Percentiles rank a stretch among this genome's conserved stretches.
Conservation (phyloP, 441 rosid genomes). For the Bocquillonia castaneifolia region DNA sequence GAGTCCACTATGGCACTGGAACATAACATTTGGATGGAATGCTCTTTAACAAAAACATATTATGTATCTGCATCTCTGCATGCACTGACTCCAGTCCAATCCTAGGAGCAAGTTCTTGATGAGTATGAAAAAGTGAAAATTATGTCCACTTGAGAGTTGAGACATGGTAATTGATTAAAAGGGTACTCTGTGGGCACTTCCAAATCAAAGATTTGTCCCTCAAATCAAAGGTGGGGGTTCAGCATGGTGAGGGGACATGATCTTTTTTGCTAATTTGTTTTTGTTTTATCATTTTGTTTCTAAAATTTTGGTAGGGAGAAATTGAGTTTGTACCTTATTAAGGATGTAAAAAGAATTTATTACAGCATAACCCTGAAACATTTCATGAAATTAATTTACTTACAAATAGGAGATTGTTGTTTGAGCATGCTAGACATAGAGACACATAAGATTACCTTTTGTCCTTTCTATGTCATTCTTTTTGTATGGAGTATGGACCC, state of each 20-base stretch:
- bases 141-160: conserved; percentile 22
- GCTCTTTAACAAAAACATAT: not conserved
- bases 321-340: too few species aligned
- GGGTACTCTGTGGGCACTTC: not conserved
- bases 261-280: not conserved
- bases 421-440: not conserved
- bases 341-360: not conserved
- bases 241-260: conserved; percentile 14
- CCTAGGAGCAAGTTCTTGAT: conserved; percentile 19
- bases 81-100: conserved; percentile 12
- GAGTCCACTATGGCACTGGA: not conserved
- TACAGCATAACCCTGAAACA: not conserved
- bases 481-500: not conserved
- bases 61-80: too few species aligned
- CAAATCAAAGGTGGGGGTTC: conserved; percentile 14
- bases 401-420: not conserved
- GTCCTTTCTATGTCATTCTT: not conserved
- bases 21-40: conserved; percentile 29
- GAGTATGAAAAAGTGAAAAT: conserved; percentile 20
- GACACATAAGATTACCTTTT: not conserved
- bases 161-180: conserved; percentile 24
- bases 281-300: not conserved
- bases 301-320: not conserved
- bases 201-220: not conserved
- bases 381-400: not conserved